Evolutionary conservation across 2,329 filamentous ascomycete species (phyloP).

Genomic region (Aaosphaeria pasadenensis): DNA sequence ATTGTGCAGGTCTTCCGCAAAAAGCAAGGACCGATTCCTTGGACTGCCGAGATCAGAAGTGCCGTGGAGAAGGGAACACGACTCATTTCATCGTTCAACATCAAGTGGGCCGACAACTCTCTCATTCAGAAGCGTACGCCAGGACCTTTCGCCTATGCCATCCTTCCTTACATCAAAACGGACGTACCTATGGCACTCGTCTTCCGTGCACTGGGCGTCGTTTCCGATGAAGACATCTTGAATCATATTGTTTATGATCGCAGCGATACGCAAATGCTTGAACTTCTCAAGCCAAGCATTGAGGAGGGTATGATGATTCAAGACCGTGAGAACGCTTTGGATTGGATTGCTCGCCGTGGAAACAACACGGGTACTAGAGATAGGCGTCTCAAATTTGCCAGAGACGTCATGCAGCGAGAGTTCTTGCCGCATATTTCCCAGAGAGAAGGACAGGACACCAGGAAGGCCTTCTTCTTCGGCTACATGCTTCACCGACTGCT

Average conservation of each 20-base stretch:
- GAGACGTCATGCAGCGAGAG: constrained; percentile 96
- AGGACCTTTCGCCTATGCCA: constrained; percentile 85
- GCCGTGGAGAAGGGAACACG: constrained; percentile 94
- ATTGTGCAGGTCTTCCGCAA: constrained; percentile 99
- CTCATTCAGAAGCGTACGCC: constrained; percentile 75
- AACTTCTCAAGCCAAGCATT: constrained; percentile 95
- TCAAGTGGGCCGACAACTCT: constrained; percentile 87
- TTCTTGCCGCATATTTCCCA: constrained; percentile 96
- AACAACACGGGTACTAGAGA: constrained; percentile 73
- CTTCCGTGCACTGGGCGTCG: constrained; percentile 91
- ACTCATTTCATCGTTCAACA: constrained; percentile 85
- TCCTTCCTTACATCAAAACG: constrained; percentile 87
- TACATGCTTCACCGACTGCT: constrained; percentile 98
- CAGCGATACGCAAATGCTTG: constrained; percentile 93
- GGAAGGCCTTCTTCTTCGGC: constrained; percentile 96
- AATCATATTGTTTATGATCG: constrained; percentile 97
- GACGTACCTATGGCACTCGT: constrained; percentile 94
- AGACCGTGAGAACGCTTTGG: constrained; percentile 87
- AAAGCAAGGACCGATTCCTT: constrained; percentile 88
- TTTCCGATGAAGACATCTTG: constrained; percentile 96
- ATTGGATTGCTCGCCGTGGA: constrained; percentile 93
- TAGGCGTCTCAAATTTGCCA: constrained; percentile 86
- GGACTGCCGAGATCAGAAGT: constrained; percentile 93
- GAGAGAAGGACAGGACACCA: constrained; percentile 86
- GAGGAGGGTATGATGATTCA: constrained; percentile 97